phyloP scores from a whole-genome alignment of 768 basidiomycete species.

The Russula lepida region DNA sequence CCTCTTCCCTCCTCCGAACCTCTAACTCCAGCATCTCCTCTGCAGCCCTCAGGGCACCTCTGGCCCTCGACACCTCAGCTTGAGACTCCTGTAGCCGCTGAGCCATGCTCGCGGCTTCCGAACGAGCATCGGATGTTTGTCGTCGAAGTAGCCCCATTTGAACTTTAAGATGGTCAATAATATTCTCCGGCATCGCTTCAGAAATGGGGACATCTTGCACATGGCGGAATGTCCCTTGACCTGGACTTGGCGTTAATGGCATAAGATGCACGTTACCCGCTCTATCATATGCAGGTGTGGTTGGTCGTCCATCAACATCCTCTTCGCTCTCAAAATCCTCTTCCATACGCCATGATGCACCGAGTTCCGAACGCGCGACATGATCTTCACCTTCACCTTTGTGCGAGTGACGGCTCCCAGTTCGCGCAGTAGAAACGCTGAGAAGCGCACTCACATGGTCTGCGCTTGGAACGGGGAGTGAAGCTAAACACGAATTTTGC shows the following conservation, averaged over 20 bases:
- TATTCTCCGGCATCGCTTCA: slow-evolving; percentile 26
- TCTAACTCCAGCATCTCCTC: slow-evolving; percentile 59
- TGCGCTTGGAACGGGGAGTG: slow-evolving; percentile 9
- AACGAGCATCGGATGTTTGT: slow-evolving; percentile 61
- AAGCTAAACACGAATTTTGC: slow-evolving; percentile 1
- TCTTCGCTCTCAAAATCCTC: slow-evolving; percentile 61
- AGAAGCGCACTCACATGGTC: slow-evolving; percentile 7
- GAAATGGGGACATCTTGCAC: background rate
- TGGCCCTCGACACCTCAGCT: slow-evolving; percentile 48
- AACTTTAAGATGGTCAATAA: slow-evolving; percentile 54
- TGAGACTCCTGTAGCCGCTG: slow-evolving; percentile 64
- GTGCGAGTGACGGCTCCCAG: slow-evolving; percentile 17
- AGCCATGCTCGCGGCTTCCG: slow-evolving; percentile 53
- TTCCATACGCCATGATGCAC: slow-evolving; percentile 23
- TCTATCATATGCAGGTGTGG: slow-evolving; percentile 15
- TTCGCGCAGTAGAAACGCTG: slow-evolving; percentile 25
- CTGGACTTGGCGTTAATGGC: slow-evolving; percentile 1
- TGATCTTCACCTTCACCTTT: slow-evolving; percentile 34
- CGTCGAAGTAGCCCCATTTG: slow-evolving; percentile 57
- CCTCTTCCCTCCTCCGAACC: slow-evolving; percentile 45
- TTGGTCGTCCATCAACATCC: slow-evolving; percentile 27
- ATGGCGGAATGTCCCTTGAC: background rate
- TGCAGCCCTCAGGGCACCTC: slow-evolving; percentile 43
- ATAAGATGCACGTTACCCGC: background rate
- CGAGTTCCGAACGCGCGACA: slow-evolving; percentile 25